phyloP scores from a whole-genome alignment of 208 protist species.

The Trichomonas gallinae region DNA sequence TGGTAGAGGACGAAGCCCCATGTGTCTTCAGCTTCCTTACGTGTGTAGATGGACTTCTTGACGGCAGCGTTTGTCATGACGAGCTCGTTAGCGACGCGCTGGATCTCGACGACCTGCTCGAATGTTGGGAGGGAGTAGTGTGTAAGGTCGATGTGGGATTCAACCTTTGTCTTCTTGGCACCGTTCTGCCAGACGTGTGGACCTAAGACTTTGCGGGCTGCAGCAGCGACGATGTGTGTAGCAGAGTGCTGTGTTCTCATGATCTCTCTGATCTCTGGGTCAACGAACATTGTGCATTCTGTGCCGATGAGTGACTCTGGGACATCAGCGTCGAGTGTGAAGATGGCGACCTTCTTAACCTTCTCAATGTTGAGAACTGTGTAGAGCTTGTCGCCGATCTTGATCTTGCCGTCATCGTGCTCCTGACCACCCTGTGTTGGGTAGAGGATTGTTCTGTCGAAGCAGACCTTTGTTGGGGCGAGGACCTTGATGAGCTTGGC shows the following conservation, averaged over 20 bases:
- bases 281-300: not conserved
- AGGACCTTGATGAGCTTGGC: not conserved
- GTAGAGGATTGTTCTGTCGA: slow-evolving; percentile 15
- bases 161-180: slow-evolving; percentile 20
- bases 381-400: not conserved
- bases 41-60: not conserved
- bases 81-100: not conserved
- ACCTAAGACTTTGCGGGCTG: not conserved
- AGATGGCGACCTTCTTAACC: not conserved
- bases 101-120: not conserved
- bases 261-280: slow-evolving; percentile 7
- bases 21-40: not conserved
- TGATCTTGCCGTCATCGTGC: slow-evolving; percentile 19
- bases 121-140: slow-evolving; percentile 13
- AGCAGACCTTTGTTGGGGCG: not conserved
- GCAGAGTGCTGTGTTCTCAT: slow-evolving; percentile 3
- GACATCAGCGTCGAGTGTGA: not conserved
- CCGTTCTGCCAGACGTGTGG: slow-evolving; percentile 25
- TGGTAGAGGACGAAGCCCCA: slow-evolving; percentile 21
- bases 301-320: not conserved
- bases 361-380: not conserved
- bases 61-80: not conserved
- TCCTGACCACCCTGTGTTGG: slow-evolving; percentile 19
- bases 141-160: slow-evolving; percentile 13
- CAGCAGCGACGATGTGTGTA: slow-evolving; percentile 10